phyloP scores from a whole-genome alignment of 148 eudicot genomes.

The Nyssa sinensis region DNA sequence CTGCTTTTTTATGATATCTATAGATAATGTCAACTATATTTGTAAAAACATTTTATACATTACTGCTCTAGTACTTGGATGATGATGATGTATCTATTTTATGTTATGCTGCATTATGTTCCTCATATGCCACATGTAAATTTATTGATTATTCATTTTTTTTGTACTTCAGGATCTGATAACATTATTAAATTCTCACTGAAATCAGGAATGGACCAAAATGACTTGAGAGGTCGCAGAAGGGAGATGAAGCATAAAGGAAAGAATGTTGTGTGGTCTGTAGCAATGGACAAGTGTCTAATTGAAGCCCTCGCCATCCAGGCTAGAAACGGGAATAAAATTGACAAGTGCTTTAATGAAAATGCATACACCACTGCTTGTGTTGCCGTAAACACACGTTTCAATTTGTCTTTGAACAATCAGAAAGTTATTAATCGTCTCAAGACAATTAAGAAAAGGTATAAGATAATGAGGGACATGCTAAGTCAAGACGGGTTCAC shows the following conservation, averaged over 20 bases:
- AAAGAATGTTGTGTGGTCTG: constrained; percentile 21
- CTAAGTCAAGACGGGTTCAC: constrained; percentile 18
- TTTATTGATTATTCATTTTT: too few species aligned
- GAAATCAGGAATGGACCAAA: constrained; percentile 6
- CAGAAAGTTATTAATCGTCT: constrained; percentile 22
- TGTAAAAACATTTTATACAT: neutral
- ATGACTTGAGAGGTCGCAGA: constrained; percentile 17
- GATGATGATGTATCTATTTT: neutral
- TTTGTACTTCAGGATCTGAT: neutral
- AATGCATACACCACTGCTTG: constrained; percentile 19
- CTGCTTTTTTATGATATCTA: too few species aligned
- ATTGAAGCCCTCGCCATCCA: constrained; percentile 19
- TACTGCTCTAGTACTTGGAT: neutral
- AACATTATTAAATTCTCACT: neutral
- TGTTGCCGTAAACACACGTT: constrained; percentile 20
- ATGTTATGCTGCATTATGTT: neutral
- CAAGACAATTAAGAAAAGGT: constrained; percentile 21
- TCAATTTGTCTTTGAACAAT: constrained; percentile 20
- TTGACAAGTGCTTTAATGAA: constrained; percentile 24
- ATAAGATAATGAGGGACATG: constrained; percentile 22
- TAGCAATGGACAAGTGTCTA: constrained; percentile 22
- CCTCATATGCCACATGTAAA: neutral
- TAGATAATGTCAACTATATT: neutral
- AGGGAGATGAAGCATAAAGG: constrained; percentile 21
- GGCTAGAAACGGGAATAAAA: constrained; percentile 22